Percentiles rank a stretch among this genome's conserved stretches.
These are phyloP conservation scores for Penicillium freii DNA, from an alignment of 2,329 filamentous ascomycete species.

Conservation along the genomic window DNA sequence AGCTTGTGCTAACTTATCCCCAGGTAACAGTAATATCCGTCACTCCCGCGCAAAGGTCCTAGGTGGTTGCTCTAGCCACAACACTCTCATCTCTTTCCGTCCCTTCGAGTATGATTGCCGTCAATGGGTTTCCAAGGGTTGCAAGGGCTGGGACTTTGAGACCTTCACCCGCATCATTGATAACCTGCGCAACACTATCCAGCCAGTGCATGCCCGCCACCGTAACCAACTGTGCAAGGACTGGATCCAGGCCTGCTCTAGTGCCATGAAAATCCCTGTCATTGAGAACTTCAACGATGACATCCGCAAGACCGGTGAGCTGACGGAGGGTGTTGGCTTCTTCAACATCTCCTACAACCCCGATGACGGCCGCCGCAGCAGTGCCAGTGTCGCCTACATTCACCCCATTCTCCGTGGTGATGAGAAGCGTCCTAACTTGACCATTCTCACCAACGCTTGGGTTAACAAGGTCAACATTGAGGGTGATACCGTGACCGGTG, in stretches of 20 bases:
- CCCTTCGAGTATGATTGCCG: conserved; percentile 86
- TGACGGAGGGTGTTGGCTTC: conserved; percentile 79
- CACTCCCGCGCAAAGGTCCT: conserved; percentile 91
- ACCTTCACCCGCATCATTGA: conserved; percentile 78
- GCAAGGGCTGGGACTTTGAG: conserved; percentile 82
- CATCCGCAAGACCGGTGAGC: conserved; percentile 69
- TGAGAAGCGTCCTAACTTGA: conserved; percentile 79
- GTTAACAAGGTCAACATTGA: conserved; percentile 76
- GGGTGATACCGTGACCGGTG: conserved; percentile 67
- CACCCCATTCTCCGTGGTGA: conserved; percentile 83
- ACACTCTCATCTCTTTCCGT: conserved; percentile 89
- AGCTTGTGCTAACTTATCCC: conserved; percentile 8
- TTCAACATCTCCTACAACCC: conserved; percentile 91
- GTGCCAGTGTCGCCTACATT: conserved; percentile 87
- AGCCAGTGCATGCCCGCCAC: conserved; percentile 81
- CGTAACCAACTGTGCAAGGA: conserved; percentile 89
- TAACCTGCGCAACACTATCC: conserved; percentile 83
- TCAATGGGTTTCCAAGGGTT: conserved; percentile 78
- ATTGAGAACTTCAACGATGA: conserved; percentile 84
- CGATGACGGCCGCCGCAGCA: conserved; percentile 78
- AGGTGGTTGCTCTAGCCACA: conserved; percentile 89
- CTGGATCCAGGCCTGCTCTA: conserved; percentile 79
- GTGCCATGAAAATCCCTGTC: conserved; percentile 74
- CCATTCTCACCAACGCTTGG: conserved; percentile 82
- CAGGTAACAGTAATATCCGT: conserved; percentile 84